Base-by-base conservation (phyloP, 306 rosid species). In the Calophaca sinica region DNA sequence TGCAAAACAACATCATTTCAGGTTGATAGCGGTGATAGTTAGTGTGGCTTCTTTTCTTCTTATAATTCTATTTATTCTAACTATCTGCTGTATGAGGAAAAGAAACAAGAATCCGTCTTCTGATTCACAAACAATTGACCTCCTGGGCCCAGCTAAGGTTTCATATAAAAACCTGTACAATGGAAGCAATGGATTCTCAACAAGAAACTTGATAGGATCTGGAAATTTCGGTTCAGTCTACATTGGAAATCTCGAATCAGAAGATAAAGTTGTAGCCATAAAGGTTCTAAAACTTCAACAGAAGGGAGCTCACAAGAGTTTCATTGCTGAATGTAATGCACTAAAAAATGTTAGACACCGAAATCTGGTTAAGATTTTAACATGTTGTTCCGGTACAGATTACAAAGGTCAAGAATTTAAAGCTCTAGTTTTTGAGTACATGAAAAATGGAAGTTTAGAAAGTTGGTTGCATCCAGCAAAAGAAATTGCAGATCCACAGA, bases 391-490 rank as follows among this genome's bases (percentile, higher is more conserved):
- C 0, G 55, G 68, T 31, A 6, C 10, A 3, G 76, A 79, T 76
- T 63, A 55, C 49, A 32, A 49, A 1, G 83, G 86, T 12, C 73
- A 54, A 54, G 86, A 63, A 12, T 74, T 83, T 26, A 79, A 83
- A 70, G 87, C 76, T 70, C 57, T 83, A 0, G 78, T 83, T n/a
- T 83, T 69, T 26, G 51, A 64, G 14, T 72, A 33, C 57, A 75
- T 83, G 84, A 10, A 9, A 32, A 83, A 83, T 64, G 87, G 81
- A 50, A 79, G 62, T 66, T 70, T 83, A 35, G 84, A 83, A 29
- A 53, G 41, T 2, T 83, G 86, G 86, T 9, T 82, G 6, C 83
- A 82, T 54, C 66, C 70, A 1, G 0, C 0, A 2, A 26, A 5
- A 11, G 44, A 15, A 5, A 32, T 0, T 61, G 62, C 5, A 6